Conservation (phyloP, 352 stramenopile genomes). For the Pythium folliculosum region DNA sequence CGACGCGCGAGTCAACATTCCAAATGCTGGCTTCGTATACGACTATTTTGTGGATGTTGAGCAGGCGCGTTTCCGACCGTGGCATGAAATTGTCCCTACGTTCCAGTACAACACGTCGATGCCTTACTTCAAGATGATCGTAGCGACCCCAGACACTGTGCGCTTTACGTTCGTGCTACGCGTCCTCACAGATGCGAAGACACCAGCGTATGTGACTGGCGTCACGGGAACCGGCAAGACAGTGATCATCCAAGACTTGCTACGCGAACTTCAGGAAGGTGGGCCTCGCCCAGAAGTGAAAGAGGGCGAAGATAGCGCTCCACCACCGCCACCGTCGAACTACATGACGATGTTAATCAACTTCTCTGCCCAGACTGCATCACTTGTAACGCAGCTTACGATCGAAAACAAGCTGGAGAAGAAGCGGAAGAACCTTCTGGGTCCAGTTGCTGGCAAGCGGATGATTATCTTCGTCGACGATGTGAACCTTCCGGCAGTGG, state of each 20-base stretch:
- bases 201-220: conserved; percentile 72
- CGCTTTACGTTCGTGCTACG: conserved; percentile 41
- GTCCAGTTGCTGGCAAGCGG: conserved; percentile 82
- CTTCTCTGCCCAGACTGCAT: conserved; percentile 92
- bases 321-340: conserved; percentile 33
- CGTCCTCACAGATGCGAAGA: conserved; percentile 45
- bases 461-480: conserved; percentile 96
- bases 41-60: conserved; percentile 70
- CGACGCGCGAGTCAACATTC: conserved; percentile 34
- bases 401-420: conserved; percentile 95
- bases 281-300: conserved; percentile 1
- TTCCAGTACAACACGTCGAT: conserved; percentile 45
- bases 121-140: conserved; percentile 62
- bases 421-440: conserved; percentile 94
- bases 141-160: conserved; percentile 52
- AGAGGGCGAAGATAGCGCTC: conserved; percentile 26
- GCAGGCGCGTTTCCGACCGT: conserved; percentile 32
- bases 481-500: conserved; percentile 93
- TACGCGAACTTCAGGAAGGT: conserved; percentile 41
- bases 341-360: conserved; percentile 88
- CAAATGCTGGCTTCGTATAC: conserved; percentile 50
- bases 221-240: conserved; percentile 83
- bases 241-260: conserved; percentile 63
- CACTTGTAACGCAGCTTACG: conserved; percentile 85
- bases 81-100: conserved; percentile 43